A percentile compares a stretch with the other conserved stretches of the same genome.
These are phyloP conservation scores for Scheffersomyces segobiensis DNA, from an alignment of 1,139 yeast genomes.

Conservation along the genomic window DNA sequence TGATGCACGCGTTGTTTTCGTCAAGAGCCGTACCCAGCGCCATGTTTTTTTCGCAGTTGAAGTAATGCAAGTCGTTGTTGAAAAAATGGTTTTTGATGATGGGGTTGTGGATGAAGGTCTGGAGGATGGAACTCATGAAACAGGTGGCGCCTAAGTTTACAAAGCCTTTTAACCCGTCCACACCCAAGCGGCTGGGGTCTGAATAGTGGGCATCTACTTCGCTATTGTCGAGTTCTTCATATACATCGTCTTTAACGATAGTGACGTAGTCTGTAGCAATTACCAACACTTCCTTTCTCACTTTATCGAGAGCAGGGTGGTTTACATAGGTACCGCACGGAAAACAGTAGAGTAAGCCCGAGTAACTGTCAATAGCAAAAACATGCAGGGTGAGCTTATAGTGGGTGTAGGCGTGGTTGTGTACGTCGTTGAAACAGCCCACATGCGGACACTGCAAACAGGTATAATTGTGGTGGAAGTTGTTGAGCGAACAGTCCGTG, in stretches of 20 bases:
- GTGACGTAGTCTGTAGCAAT: not conserved
- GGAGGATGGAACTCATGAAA: constrained; percentile 88
- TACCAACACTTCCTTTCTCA: constrained; percentile 36
- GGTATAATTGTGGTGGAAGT: constrained; percentile 55
- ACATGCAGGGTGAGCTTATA: constrained; percentile 63
- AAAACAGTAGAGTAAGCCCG: constrained; percentile 72
- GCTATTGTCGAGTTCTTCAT: constrained; percentile 1
- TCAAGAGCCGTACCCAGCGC: constrained; percentile 18
- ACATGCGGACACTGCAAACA: constrained; percentile 85
- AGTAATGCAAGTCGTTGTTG: constrained; percentile 57
- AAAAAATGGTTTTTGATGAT: constrained; percentile 74
- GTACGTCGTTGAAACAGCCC: constrained; percentile 56
- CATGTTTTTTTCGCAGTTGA: constrained; percentile 33
- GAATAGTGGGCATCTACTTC: constrained; percentile 18
- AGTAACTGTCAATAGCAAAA: constrained; percentile 65
- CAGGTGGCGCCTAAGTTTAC: constrained; percentile 96
- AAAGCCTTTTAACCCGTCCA: constrained; percentile 80
- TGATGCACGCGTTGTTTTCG: constrained; percentile 58
- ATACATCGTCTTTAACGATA: constrained; percentile 23
- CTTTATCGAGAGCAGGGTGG: constrained; percentile 55
- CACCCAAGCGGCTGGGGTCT: constrained; percentile 61
- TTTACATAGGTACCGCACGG: constrained; percentile 73
- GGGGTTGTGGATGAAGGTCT: constrained; percentile 86
- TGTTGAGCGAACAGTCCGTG: constrained; percentile 46
- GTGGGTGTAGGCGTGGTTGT: constrained; percentile 63